A percentile compares a stretch with the other conserved stretches of the same genome.
Evolutionary conservation across 345 rosid species (phyloP).

Genomic region (Zanthoxylum bungeanum): DNA sequence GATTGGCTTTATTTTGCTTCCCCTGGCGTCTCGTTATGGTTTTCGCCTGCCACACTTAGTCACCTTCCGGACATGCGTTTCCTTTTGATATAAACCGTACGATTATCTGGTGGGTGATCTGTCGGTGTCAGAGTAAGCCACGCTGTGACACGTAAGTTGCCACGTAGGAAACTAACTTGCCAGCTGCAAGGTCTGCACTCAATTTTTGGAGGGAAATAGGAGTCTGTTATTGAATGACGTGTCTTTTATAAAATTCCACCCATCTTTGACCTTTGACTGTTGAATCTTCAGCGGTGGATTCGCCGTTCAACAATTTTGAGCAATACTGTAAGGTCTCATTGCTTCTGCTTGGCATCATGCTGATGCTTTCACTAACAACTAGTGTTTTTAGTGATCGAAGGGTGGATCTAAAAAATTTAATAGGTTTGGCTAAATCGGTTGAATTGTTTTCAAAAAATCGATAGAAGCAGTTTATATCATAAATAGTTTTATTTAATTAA

Average conservation of each 20-base stretch:
- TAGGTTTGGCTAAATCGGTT: no score
- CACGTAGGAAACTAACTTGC: background rate
- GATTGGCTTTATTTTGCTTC: constrained; percentile 22
- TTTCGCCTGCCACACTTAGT: constrained; percentile 34
- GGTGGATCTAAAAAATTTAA: no score
- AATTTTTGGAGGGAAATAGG: background rate
- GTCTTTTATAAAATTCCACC: background rate
- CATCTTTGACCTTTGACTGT: background rate
- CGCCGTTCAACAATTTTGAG: background rate
- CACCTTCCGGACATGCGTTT: constrained; percentile 24
- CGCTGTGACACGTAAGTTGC: constrained; percentile 5
- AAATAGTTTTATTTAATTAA: no score
- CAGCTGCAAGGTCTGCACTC: background rate
- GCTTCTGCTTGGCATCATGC: background rate
- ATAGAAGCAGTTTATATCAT: no score
- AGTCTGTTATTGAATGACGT: background rate
- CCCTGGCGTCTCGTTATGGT: constrained; percentile 15
- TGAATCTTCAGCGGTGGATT: background rate
- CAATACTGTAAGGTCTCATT: background rate
- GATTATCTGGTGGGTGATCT: background rate
- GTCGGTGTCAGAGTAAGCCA: constrained; percentile 10
- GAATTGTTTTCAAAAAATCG: no score
- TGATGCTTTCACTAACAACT: no score
- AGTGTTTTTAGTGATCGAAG: no score
- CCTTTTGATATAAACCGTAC: background rate